Percentiles rank a stretch among this genome's conserved stretches.
Evolutionary conservation across 495 filamentous ascomycete genomes (phyloP).

Genomic region (Penicillium turbatum): DNA sequence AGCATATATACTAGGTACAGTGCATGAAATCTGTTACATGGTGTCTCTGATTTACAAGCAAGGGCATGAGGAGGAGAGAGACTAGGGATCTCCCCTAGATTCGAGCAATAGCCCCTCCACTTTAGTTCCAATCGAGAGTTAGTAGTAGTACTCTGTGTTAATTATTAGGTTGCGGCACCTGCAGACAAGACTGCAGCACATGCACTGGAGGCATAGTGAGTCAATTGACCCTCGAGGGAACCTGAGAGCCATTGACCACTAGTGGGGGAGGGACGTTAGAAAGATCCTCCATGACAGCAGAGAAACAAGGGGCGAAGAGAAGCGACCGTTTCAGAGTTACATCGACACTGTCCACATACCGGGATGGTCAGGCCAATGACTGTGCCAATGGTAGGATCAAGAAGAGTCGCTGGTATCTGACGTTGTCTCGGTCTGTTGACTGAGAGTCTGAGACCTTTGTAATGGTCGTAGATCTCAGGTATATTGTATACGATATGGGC

Average conservation of each 20-base stretch:
- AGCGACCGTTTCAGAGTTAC: constrained; percentile 9
- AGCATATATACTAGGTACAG: neutral
- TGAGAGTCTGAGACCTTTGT: too few relatives aligned
- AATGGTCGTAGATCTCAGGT: too few relatives aligned
- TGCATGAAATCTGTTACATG: constrained; percentile 5
- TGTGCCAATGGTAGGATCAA: neutral
- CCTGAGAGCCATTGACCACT: constrained; percentile 3
- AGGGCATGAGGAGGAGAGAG: neutral
- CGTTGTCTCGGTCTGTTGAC: neutral
- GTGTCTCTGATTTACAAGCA: constrained; percentile 7
- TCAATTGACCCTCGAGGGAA: constrained; percentile 10
- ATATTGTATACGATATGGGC: too few relatives aligned
- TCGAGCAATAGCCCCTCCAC: neutral
- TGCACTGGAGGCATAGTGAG: neutral
- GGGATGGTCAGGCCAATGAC: neutral
- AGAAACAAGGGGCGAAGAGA: constrained; percentile 3
- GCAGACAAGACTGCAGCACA: constrained; percentile 4
- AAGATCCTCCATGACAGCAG: constrained; percentile 2
- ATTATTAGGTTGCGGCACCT: neutral
- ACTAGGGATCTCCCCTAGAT: constrained; percentile 8
- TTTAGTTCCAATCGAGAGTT: neutral
- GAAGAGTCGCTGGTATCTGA: neutral
- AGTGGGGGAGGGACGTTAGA: neutral
- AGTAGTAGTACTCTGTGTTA: neutral
- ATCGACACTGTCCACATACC: constrained; percentile 5